Base-by-base conservation (phyloP, 225 moss, liverwort and hornwort genomes). In the Pseudisothecium myosuroides region DNA sequence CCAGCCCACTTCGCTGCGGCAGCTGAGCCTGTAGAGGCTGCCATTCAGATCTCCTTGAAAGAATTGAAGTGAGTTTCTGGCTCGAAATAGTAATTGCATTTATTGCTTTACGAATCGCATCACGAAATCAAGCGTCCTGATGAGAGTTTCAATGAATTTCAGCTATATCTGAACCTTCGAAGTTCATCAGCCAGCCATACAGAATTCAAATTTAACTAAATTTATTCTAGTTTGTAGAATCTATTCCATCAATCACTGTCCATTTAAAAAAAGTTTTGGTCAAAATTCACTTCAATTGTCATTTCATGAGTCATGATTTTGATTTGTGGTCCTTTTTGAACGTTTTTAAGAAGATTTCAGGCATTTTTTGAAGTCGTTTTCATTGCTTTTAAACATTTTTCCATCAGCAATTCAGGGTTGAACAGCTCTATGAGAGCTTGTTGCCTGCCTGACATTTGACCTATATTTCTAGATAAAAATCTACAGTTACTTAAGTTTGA, bases 11-110 rank as follows among this genome's bases (percentile, higher is more conserved):
- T 93, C 81, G 95, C 94, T 85, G 98, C 96, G 43, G 89, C 91
- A 86, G 96, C 97, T 84, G 95, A 94, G 79, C 89, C 92, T 65
- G 95, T 96, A 54, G 98, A 98, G 93, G 64, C 83, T 82, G 96
- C 97, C 50, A 96, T 96, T 68, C 94, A 95, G 87, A 87, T 55
- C 69, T 94, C 99, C 52, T 90, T 98, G 84, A 88, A 91, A 80
- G 97, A 98, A 88, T 67, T 86, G 41, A 97, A 94, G 98, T 98
- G 71, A 92, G 89, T 92, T 85, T 60, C 86, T 52, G 88, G n/a
- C 54, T 83, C 49, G 26, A 80, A 73, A 83, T 60, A 83, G 32
- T 19, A 39, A 32, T 15, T 71, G 56, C 58, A 24, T 72, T 80
- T 45, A 15, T 71, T 39, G 61, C 7, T 62, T 59, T 19, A n/a